Evolutionary conservation across 2,329 filamentous ascomycete genomes (phyloP), one percentile per base, ranked within the genome.

Genomic region (Ascocoryne sarcoides): DNA sequence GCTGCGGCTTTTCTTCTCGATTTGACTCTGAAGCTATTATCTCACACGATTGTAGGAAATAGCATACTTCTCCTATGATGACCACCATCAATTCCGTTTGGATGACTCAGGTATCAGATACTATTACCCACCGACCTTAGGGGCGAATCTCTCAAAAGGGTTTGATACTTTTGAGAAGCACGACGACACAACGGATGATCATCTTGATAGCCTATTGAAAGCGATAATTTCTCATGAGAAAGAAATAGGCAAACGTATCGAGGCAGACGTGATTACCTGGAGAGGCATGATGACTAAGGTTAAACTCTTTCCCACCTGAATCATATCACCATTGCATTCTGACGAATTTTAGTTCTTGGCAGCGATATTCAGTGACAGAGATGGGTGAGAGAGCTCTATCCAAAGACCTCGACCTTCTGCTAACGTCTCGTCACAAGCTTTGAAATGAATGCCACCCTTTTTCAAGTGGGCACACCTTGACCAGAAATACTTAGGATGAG

Each of bases 201-300:
- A 98, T 63, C 68, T 98, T 3, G 84, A 93, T 56, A 82, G 83
- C 45, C 67, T 98, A 20, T 68, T 98, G 16, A 79, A 76, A 45
- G 82, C 88, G 1, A 76, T 98, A 33, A 69, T 79, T 36, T 72
- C 74, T 18, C 70, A 85, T 50, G 92, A 96, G 63, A 70, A 79
- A 59, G 69, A 78, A 49, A 76, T 72, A 1, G 73, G 75, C 2
- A 70, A 75, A 54, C 80, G 73, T 56, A 79, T 82, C 21, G 79
- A 88, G 46, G 82, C 83, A 2, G 79, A 94, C 53, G 61, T 96
- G 33, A 72, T 96, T 37, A 96, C 90, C 1, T 98, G 90, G 90
- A 73, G 92, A 55, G 92, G 92, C 28, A 95, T 96, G 87, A 89
- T 98, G 82, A 96, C 92, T 47, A 98, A 95, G 73, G 87, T 89